phyloP scores from a whole-genome alignment of 805 yeast species.

The Yamadazyma endophytica region DNA sequence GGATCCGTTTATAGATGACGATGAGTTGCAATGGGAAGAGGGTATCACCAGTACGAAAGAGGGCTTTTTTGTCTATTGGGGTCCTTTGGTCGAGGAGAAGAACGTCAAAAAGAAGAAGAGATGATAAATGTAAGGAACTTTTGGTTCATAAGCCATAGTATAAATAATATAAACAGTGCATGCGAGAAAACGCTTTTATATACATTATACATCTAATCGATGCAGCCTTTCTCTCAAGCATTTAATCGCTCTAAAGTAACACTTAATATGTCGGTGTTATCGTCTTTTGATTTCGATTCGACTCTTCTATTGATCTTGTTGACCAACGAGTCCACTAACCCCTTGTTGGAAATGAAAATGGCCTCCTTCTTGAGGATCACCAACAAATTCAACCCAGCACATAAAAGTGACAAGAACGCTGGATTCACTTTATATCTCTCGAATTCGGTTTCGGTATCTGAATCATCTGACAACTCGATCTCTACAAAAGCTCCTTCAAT shows the following conservation, averaged over 20 bases:
- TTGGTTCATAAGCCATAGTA: not conserved
- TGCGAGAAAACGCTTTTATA: not conserved
- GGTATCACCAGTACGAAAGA: constrained; percentile 89
- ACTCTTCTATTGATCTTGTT: too few species aligned
- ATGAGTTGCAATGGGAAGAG: constrained; percentile 89
- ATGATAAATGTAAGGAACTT: constrained; percentile 6
- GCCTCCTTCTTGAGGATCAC: constrained; percentile 25
- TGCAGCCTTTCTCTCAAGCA: constrained; percentile 23
- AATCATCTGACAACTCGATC: constrained; percentile 8
- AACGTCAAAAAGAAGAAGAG: constrained; percentile 22
- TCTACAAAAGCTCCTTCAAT: constrained; percentile 31
- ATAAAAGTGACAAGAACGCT: constrained; percentile 37
- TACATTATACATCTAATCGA: constrained; percentile 11
- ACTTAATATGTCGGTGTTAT: too few species aligned
- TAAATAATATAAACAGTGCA: not conserved
- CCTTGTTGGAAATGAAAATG: constrained; percentile 11
- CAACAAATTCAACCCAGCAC: constrained; percentile 56
- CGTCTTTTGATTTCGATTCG: constrained; percentile 15
- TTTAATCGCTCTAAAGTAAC: constrained; percentile 9
- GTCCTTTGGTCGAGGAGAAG: constrained; percentile 69
- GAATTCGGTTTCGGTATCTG: constrained; percentile 12
- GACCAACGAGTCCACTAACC: constrained; percentile 13
- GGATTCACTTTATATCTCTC: constrained; percentile 16
- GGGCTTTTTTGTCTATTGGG: constrained; percentile 94
- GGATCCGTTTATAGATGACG: constrained; percentile 96